phyloP scores from a whole-genome alignment of 2,329 filamentous ascomycete species.

The Fusarium brachygibbosum region DNA sequence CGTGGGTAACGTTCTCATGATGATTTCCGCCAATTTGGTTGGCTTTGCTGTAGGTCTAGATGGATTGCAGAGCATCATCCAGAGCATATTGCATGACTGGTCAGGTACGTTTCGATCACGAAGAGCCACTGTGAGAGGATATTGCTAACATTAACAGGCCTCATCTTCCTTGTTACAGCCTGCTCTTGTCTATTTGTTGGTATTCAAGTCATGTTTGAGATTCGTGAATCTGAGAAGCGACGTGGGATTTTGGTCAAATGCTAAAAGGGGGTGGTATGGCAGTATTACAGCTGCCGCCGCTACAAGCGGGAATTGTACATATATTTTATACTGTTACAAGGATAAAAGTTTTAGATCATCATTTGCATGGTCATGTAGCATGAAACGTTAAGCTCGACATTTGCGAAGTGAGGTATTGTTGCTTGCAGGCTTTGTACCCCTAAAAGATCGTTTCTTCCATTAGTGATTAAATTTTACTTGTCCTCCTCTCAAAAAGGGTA shows the following conservation, averaged over 20 bases:
- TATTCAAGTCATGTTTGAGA: conserved; percentile 96
- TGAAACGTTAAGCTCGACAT: background rate
- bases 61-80: conserved; percentile 81
- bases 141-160: conserved; percentile 62
- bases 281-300: background rate
- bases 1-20: conserved; percentile 89
- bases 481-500: conserved; percentile 14
- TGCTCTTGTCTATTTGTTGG: conserved; percentile 85
- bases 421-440: background rate
- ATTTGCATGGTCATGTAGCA: conserved; percentile 21
- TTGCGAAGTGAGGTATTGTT: background rate
- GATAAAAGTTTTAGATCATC: conserved; percentile 1
- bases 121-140: background rate
- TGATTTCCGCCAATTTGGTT: conserved; percentile 95
- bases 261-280: conserved; percentile 55
- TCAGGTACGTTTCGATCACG: conserved; percentile 64
- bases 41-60: conserved; percentile 95
- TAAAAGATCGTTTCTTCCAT: background rate
- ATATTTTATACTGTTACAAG: conserved; percentile 34
- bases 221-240: conserved; percentile 85
- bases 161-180: conserved; percentile 78
- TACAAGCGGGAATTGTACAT: conserved; percentile 24
- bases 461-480: conserved; percentile 21
- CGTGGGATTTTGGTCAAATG: conserved; percentile 88
- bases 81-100: conserved; percentile 81